Evolutionary conservation across 352 stramenopile species (phyloP).

Genomic region (Pythium apleroticum): DNA sequence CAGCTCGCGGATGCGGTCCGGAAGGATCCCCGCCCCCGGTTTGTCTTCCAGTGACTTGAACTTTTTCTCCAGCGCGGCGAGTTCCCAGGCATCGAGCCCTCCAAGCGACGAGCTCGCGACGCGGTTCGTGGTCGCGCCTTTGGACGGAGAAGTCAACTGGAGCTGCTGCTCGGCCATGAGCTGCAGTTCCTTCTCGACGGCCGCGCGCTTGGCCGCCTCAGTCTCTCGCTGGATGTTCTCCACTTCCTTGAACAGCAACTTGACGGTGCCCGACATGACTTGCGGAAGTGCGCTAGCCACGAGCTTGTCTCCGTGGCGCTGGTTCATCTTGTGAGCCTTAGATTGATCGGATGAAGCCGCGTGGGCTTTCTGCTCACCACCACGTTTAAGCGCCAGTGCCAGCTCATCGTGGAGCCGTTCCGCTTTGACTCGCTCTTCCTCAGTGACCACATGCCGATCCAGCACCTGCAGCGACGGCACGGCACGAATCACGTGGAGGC

Average conservation of each 20-base stretch:
- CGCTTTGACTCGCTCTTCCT: constrained; percentile 35
- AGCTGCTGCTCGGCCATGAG: constrained; percentile 42
- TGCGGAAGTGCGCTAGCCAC: constrained; percentile 40
- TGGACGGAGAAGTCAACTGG: constrained; percentile 15
- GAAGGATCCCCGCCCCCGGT: constrained; percentile 3
- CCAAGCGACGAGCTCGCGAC: constrained; percentile 2
- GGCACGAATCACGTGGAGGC: constrained; percentile 56
- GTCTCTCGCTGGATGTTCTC: constrained; percentile 45
- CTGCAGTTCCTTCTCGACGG: constrained; percentile 40
- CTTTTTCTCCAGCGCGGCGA: constrained; percentile 44
- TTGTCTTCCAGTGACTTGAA: constrained; percentile 49
- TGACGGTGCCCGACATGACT: constrained; percentile 62
- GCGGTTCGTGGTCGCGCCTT: constrained; percentile 7
- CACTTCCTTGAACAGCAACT: constrained; percentile 70
- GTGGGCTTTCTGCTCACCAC: not conserved
- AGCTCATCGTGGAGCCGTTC: constrained; percentile 20
- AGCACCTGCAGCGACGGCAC: constrained; percentile 67
- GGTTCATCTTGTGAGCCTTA: not conserved
- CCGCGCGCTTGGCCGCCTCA: constrained; percentile 35
- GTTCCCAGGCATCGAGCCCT: constrained; percentile 51
- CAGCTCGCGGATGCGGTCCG: not conserved
- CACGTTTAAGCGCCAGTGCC: constrained; percentile 16
- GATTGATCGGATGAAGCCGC: not conserved
- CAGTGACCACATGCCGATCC: constrained; percentile 58
- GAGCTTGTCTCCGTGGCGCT: not conserved